Base-by-base conservation (phyloP, 2,329 filamentous ascomycete genomes). In the Calonectria hawksworthii region DNA sequence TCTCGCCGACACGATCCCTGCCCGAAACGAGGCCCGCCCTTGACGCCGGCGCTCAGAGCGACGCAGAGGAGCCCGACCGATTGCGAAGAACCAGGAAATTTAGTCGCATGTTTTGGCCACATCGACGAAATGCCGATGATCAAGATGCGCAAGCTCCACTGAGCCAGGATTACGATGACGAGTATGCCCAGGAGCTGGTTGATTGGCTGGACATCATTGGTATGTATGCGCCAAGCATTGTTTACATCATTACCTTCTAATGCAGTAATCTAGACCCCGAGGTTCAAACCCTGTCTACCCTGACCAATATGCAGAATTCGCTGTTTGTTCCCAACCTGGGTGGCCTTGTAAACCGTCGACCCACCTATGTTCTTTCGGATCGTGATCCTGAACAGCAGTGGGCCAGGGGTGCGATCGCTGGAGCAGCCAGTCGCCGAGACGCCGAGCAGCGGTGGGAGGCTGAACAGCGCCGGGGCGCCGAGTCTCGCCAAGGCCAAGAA, bases 261-360 rank as follows among this genome's bases (percentile, higher is more conserved):
- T 54, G 44, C 9, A 4, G 6, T 32, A 16, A 23, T 36, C 14
- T 26, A 96, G 95, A 98, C 80, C 95, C 95, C 52, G 94, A 98
- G 85, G 93, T 98, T 4, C 92, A 94, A 44, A 95, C 95, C 0
- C 87, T 98, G 4, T 95, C 94, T 0, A 96, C 95, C 18, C 90
- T 98, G 13, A 98, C 94, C 54, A 98, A 98, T 80, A 93, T 98
- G 26, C 95, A 98, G 81, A 98, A 98, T 83, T 97, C 95, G 0
- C 91, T 98, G 13, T 98, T 98, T 84, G 87, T 98, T 2, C 95
- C 95, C 0, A 93, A 96, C 77, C 88, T 98, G n/a, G 95, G 95
- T 51, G 87, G 89, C 73, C 92, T 92, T 79, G 79, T 98, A 65
- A 97, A 98, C 81, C 91, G 95, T 64, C 89, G 93, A 74, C 95